Evolutionary conservation across 768 basidiomycete species (phyloP).

Genomic region (Cystobasidiopsis lactophilus): DNA sequence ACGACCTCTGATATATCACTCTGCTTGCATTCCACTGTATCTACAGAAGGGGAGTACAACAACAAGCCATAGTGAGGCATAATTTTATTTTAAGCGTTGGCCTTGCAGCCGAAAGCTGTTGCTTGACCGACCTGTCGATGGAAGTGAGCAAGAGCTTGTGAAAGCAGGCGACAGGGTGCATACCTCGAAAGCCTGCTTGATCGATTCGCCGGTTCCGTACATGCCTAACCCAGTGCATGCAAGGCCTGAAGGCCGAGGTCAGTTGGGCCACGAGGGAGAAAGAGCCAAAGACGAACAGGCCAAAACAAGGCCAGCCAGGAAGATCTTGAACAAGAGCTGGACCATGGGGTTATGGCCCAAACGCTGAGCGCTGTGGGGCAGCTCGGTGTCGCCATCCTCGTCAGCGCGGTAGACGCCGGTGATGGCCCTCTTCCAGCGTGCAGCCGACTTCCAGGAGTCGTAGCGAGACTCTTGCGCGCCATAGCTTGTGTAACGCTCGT

Average conservation of each 20-base stretch:
- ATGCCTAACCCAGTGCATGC: not conserved
- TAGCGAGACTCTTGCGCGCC: not conserved
- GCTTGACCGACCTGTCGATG: not conserved
- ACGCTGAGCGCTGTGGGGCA: not conserved
- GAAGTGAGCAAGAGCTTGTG: not conserved
- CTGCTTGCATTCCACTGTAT: too few relatives aligned
- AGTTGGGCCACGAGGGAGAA: not conserved
- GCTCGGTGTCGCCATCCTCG: not conserved
- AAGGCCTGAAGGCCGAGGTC: not conserved
- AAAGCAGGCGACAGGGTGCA: not conserved
- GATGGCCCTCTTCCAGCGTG: not conserved
- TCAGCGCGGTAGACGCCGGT: not conserved
- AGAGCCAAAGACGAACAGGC: not conserved
- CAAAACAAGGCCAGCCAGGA: not conserved
- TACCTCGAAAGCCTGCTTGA: not conserved
- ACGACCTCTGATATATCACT: too few relatives aligned
- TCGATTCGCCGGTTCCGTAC: not conserved
- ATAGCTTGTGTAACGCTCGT: not conserved
- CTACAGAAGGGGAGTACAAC: too few relatives aligned
- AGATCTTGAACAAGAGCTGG: not conserved
- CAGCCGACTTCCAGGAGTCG: not conserved
- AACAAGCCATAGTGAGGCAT: too few relatives aligned
- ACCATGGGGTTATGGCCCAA: not conserved
- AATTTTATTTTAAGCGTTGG: not conserved
- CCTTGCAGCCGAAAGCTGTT: not conserved